Conservation (phyloP, 2,329 filamentous ascomycete genomes). For the Aspergillus brunneoviolaceus region DNA sequence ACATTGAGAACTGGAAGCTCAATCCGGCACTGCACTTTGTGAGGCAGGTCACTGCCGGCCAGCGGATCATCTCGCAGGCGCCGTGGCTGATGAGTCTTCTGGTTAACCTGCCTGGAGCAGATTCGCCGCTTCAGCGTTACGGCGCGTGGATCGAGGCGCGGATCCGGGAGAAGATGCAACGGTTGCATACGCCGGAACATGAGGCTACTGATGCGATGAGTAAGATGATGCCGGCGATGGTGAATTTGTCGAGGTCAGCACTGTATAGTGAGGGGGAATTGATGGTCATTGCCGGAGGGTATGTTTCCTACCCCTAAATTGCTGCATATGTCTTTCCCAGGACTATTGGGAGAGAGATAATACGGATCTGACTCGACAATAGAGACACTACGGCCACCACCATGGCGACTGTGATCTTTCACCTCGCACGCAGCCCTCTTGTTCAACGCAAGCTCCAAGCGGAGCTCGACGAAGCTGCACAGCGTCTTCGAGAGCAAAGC, state of each 20-base stretch:
- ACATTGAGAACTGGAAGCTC: not conserved
- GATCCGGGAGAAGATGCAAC: not conserved
- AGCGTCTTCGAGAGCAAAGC: not conserved
- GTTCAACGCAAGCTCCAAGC: not conserved
- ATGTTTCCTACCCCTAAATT: not conserved
- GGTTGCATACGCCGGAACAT: not conserved
- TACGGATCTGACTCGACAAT: not conserved
- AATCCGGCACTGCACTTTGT: not conserved
- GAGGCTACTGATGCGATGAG: not conserved
- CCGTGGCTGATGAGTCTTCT: not conserved
- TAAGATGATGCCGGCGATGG: not conserved
- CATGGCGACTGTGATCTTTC: not conserved
- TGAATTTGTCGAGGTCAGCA: not conserved
- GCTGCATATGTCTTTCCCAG: not conserved
- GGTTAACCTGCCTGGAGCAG: not conserved
- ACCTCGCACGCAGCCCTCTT: not conserved
- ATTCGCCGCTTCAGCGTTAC: not conserved
- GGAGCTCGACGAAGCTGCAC: not conserved
- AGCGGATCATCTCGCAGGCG: not conserved
- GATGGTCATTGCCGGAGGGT: conserved; percentile 1
- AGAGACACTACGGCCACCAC: conserved; percentile 1
- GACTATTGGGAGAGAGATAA: not conserved
- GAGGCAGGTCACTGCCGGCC: not conserved
- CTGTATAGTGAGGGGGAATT: conserved; percentile 2
- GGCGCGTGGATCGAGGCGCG: not conserved